These are phyloP conservation scores for Saccharomyces hybrid DNA, from an alignment of 1,139 yeast species.

Conservation along the genomic window DNA sequence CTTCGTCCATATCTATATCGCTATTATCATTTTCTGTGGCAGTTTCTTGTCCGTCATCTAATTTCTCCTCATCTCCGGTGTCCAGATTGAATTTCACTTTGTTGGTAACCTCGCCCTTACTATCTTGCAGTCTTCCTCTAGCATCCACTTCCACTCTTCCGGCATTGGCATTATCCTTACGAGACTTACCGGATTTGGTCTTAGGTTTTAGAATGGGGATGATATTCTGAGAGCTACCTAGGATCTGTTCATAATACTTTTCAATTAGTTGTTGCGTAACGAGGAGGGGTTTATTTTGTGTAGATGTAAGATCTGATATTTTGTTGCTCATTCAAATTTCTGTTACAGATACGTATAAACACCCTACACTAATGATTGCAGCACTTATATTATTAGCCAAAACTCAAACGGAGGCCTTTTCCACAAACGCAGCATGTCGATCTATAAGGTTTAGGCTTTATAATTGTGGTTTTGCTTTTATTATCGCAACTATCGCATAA, in stretches of 20 bases:
- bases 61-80: background rate
- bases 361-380: background rate
- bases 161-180: background rate
- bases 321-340: background rate
- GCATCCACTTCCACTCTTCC: background rate
- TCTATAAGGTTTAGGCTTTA: background rate
- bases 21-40: background rate
- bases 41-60: background rate
- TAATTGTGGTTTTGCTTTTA: background rate
- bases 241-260: conserved; percentile 13
- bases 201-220: background rate
- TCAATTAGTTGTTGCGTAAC: conserved; percentile 17
- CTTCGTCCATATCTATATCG: background rate
- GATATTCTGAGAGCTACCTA: conserved; percentile 1
- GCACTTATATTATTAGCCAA: background rate
- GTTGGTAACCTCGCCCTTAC: background rate
- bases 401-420: background rate
- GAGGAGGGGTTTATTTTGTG: conserved; percentile 1
- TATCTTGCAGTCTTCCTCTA: background rate
- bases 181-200: background rate
- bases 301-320: background rate
- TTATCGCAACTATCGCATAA: background rate
- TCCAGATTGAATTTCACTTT: background rate
- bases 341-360: background rate
- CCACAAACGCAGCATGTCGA: too few species aligned